phyloP scores from a whole-genome alignment of 495 filamentous ascomycete genomes.

The Hypoxylon perforatum region DNA sequence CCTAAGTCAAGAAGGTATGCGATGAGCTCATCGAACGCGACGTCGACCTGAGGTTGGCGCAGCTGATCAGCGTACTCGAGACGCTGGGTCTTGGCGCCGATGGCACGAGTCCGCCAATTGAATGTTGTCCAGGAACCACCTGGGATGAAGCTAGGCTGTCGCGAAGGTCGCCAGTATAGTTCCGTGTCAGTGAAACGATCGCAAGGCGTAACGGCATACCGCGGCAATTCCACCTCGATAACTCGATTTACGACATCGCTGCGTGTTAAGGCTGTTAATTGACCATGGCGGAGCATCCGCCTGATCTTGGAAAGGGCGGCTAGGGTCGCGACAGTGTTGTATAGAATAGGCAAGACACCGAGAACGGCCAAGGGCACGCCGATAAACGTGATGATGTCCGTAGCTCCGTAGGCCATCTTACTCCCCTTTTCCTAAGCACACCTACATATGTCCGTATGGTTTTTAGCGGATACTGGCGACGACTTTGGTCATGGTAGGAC shows the following conservation, averaged over 20 bases:
- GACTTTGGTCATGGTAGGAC: neutral
- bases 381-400: slow-evolving; percentile 63
- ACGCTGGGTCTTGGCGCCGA: slow-evolving; percentile 68
- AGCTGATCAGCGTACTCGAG: slow-evolving; percentile 74
- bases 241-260: slow-evolving; percentile 71
- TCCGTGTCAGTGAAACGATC: slow-evolving; percentile 61
- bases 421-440: neutral
- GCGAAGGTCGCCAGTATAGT: slow-evolving; percentile 66
- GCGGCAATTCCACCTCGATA: slow-evolving; percentile 73
- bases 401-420: slow-evolving; percentile 45
- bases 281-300: slow-evolving; percentile 63
- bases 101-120: slow-evolving; percentile 70
- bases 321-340: slow-evolving; percentile 66
- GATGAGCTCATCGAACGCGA: slow-evolving; percentile 70
- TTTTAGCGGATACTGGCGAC: neutral
- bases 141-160: slow-evolving; percentile 59
- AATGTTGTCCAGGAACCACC: slow-evolving; percentile 73
- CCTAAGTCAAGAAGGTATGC: slow-evolving; percentile 72
- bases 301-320: slow-evolving; percentile 67
- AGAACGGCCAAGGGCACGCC: slow-evolving; percentile 73
- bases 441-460: neutral
- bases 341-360: slow-evolving; percentile 74
- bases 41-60: slow-evolving; percentile 71
- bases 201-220: slow-evolving; percentile 69
- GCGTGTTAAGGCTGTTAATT: slow-evolving; percentile 66